phyloP scores from a whole-genome alignment of 768 basidiomycete genomes.

The Lepiota brunneoincarnata region DNA sequence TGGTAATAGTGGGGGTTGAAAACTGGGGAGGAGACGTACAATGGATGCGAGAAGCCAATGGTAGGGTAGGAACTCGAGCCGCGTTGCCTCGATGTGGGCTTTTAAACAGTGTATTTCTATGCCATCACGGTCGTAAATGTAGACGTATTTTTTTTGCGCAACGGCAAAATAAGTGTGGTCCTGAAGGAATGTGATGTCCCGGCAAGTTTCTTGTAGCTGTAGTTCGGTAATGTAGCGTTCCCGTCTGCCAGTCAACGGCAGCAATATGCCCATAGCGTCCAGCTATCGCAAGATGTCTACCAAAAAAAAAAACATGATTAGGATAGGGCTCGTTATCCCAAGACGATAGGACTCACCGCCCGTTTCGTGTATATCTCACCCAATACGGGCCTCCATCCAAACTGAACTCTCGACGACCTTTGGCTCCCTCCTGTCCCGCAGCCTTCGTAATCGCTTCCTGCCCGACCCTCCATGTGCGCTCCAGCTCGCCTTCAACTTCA shows the following conservation, averaged over 20 bases:
- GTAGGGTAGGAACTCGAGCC: conserved; percentile 90
- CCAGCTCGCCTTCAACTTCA: conserved; percentile 75
- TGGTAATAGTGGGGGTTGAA: neutral
- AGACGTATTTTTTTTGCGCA: conserved; percentile 94
- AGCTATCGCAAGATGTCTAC: conserved; percentile 82
- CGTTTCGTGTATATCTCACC: conserved; percentile 86
- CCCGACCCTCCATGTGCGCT: conserved; percentile 84
- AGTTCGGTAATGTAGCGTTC: conserved; percentile 81
- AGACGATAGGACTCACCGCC: conserved; percentile 48
- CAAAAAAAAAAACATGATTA: neutral
- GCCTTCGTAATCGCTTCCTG: conserved; percentile 74
- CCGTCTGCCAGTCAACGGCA: conserved; percentile 92
- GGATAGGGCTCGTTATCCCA: neutral
- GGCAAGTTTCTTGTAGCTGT: conserved; percentile 84
- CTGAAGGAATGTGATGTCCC: conserved; percentile 95
- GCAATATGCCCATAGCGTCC: conserved; percentile 85
- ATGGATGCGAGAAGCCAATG: conserved; percentile 91
- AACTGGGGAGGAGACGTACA: conserved; percentile 42
- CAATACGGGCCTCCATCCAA: conserved; percentile 86
- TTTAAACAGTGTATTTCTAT: conserved; percentile 88
- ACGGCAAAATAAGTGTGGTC: conserved; percentile 93
- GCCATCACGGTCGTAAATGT: conserved; percentile 92
- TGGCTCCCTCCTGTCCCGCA: conserved; percentile 73
- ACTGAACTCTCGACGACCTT: conserved; percentile 73
- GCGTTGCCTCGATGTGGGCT: conserved; percentile 83